phyloP scores from a whole-genome alignment of 768 basidiomycete genomes.

The Coprinopsis sp. region DNA sequence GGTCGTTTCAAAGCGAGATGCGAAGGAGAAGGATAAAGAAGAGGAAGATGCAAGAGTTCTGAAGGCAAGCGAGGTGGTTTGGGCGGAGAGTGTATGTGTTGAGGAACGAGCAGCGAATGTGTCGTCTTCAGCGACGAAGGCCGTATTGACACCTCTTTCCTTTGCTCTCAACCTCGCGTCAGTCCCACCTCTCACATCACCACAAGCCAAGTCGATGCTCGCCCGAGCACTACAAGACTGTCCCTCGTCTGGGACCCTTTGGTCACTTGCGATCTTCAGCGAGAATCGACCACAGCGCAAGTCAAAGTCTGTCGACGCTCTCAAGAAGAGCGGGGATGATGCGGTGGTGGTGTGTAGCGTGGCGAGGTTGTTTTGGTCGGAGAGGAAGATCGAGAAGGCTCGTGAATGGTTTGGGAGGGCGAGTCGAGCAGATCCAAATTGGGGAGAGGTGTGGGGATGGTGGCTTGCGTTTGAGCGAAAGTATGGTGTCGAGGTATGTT shows the following conservation, averaged over 20 bases:
- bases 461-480: conserved; percentile 95
- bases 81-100: conserved; percentile 88
- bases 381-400: conserved; percentile 93
- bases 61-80: conserved; percentile 42
- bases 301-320: conserved; percentile 83
- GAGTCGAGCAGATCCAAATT: conserved; percentile 46
- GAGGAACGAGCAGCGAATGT: conserved; percentile 85
- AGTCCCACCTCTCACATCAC: neutral
- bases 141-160: conserved; percentile 1
- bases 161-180: conserved; percentile 14
- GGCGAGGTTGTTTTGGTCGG: conserved; percentile 90
- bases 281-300: conserved; percentile 89
- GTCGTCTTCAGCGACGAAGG: conserved; percentile 3
- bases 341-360: conserved; percentile 87
- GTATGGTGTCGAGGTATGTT: conserved; percentile 73
- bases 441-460: conserved; percentile 93
- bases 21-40: conserved; percentile 59
- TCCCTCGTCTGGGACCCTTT: conserved; percentile 81
- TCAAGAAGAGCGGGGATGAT: conserved; percentile 87
- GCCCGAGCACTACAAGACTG: conserved; percentile 90
- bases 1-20: conserved; percentile 82
- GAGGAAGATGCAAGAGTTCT: neutral
- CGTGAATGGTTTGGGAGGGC: conserved; percentile 90
- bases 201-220: conserved; percentile 85
- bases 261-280: conserved; percentile 90